Percentiles rank a stretch among this genome's conserved stretches.
phyloP scores from a whole-genome alignment of 1,139 yeast species.

The Candida tunisiensis region DNA sequence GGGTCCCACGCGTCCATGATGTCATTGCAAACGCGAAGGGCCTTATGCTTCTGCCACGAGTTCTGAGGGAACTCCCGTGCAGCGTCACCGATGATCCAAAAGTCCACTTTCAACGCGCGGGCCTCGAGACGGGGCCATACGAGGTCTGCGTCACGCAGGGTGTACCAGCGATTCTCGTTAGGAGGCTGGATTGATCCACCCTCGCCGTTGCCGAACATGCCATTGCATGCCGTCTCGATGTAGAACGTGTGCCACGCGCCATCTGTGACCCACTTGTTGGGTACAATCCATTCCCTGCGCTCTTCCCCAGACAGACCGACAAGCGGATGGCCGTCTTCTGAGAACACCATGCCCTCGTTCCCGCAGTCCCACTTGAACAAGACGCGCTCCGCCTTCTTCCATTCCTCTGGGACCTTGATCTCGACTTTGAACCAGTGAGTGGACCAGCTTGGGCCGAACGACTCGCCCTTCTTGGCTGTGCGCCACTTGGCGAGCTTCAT shows the following conservation, averaged over 20 bases:
- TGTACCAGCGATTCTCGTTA: constrained; percentile 50
- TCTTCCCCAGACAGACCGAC: constrained; percentile 86
- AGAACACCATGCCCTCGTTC: constrained; percentile 72
- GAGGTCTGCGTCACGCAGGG: constrained; percentile 53
- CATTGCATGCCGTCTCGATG: constrained; percentile 84
- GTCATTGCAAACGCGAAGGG: constrained; percentile 57
- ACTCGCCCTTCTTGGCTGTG: constrained; percentile 47
- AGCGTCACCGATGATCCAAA: constrained; percentile 80
- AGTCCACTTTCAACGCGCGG: constrained; percentile 60
- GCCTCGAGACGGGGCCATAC: constrained; percentile 74
- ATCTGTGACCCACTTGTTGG: constrained; percentile 32
- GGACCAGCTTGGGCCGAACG: constrained; percentile 94
- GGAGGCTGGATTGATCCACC: too few species aligned
- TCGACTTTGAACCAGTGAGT: constrained; percentile 81
- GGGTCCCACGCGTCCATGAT: constrained; percentile 74
- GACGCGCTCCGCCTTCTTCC: constrained; percentile 29
- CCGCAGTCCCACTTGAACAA: constrained; percentile 75
- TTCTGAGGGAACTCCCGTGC: constrained; percentile 69
- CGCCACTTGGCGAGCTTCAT: constrained; percentile 38
- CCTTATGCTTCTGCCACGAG: constrained; percentile 71
- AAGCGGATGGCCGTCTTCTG: constrained; percentile 44
- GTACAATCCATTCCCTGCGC: constrained; percentile 56
- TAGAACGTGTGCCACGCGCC: constrained; percentile 38
- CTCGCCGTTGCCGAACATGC: constrained; percentile 87
- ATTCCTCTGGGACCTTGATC: constrained; percentile 39